phyloP scores from a whole-genome alignment of 192 early-diverging fungal species.

The Mortierella antarctica region DNA sequence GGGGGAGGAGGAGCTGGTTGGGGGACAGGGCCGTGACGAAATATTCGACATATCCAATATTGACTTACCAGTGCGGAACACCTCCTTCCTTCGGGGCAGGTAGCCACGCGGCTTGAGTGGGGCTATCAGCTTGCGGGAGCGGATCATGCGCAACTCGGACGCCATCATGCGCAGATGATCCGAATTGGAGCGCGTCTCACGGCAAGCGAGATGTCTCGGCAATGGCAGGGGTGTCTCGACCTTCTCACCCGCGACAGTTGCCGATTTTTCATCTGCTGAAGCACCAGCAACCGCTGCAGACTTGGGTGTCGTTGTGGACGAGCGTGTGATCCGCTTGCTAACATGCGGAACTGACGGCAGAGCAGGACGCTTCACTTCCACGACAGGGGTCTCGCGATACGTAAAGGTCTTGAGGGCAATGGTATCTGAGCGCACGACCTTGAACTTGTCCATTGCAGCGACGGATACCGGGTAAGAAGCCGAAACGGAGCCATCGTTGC shows the following conservation, averaged over 20 bases:
- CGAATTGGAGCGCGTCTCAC: conserved; percentile 56
- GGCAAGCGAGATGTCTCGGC: conserved; percentile 19
- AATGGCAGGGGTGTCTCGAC: background rate
- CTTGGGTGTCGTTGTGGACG: background rate
- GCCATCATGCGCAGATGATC: conserved; percentile 61
- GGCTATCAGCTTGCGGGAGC: conserved; percentile 57
- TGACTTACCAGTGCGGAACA: conserved; percentile 39
- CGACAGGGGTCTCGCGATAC: conserved; percentile 29
- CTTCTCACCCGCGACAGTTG: background rate
- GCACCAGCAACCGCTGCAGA: background rate
- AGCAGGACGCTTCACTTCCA: conserved; percentile 16
- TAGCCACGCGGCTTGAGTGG: conserved; percentile 57
- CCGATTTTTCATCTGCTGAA: background rate
- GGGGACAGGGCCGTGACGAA: too few species aligned
- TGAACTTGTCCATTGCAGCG: conserved; percentile 42
- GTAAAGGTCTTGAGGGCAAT: conserved; percentile 49
- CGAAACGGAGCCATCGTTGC: background rate
- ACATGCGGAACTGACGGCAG: background rate
- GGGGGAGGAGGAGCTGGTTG: background rate
- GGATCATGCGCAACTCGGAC: conserved; percentile 63
- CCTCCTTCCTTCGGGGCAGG: conserved; percentile 51
- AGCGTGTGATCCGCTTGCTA: background rate
- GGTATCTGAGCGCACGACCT: conserved; percentile 30
- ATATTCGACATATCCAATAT: too few species aligned
- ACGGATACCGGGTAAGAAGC: conserved; percentile 28